A percentile compares a stretch with the other conserved stretches of the same genome.
Evolutionary conservation across 192 early-diverging fungal species (phyloP).

Genomic region (Coemansia sp.): DNA sequence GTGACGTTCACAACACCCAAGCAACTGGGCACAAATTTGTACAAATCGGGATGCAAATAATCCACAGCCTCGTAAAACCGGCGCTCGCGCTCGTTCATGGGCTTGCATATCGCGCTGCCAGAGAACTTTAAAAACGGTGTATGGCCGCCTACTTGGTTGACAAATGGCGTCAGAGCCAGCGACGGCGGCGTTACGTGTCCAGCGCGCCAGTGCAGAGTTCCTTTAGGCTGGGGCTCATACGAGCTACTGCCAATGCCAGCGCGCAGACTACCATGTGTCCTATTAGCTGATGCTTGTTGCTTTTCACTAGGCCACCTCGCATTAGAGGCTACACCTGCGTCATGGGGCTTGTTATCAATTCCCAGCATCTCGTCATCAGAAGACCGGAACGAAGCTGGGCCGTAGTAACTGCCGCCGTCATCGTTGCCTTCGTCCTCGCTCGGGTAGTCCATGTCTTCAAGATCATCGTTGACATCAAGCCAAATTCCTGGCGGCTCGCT

Average conservation of each 20-base stretch:
- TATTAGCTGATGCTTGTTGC: not conserved
- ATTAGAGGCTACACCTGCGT: not conserved
- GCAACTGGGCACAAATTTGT: constrained; percentile 88
- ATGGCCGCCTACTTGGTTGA: constrained; percentile 95
- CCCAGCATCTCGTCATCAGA: constrained; percentile 16
- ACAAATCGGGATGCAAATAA: constrained; percentile 69
- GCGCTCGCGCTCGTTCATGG: constrained; percentile 78
- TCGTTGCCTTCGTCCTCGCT: constrained; percentile 12
- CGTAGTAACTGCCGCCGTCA: constrained; percentile 18
- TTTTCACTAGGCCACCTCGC: not conserved
- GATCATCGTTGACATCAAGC: constrained; percentile 49
- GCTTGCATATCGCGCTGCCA: constrained; percentile 96
- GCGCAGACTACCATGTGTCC: not conserved
- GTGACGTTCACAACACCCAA: constrained; percentile 94
- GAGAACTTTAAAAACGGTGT: constrained; percentile 94
- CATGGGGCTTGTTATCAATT: not conserved
- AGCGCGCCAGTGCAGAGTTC: constrained; percentile 14
- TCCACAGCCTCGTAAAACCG: constrained; percentile 90
- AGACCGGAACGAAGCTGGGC: constrained; percentile 7
- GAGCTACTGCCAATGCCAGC: not conserved
- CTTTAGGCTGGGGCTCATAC: not conserved
- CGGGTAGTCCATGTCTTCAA: not conserved
- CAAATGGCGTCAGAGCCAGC: constrained; percentile 72
- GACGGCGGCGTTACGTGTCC: constrained; percentile 56
- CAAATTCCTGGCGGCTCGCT: constrained; percentile 52